These are phyloP conservation scores for Pythium phragmiticola DNA, from an alignment of 352 stramenopile species.

Conservation along the genomic window DNA sequence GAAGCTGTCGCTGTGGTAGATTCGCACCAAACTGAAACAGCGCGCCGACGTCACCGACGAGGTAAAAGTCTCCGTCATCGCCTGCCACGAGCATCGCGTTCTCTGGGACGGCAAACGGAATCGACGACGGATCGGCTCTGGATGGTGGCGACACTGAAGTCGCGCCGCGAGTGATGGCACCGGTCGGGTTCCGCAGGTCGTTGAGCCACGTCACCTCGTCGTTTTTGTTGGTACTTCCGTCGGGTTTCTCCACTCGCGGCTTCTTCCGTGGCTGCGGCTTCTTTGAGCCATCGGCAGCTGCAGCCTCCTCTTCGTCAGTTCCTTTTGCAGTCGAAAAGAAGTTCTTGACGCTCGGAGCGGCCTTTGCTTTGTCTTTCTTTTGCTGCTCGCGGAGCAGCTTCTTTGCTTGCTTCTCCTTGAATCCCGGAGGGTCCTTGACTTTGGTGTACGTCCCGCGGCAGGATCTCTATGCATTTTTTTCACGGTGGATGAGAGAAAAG, in stretches of 20 bases:
- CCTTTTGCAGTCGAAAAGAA: slow-evolving; percentile 26
- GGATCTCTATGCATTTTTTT: slow-evolving; percentile 29
- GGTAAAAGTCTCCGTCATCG: slow-evolving; percentile 41
- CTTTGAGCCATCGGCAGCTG: not conserved
- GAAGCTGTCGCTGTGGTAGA: not conserved
- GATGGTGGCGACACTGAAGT: not conserved
- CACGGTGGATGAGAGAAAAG: not conserved
- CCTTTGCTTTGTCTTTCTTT: slow-evolving; percentile 52
- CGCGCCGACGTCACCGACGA: slow-evolving; percentile 50
- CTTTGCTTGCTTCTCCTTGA: slow-evolving; percentile 44
- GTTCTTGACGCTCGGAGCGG: slow-evolving; percentile 30
- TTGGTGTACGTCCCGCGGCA: slow-evolving; percentile 76
- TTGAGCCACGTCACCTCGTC: slow-evolving; percentile 6
- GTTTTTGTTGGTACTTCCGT: slow-evolving; percentile 21
- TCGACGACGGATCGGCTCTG: not conserved
- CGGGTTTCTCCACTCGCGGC: slow-evolving; percentile 1
- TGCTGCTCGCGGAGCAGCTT: slow-evolving; percentile 32
- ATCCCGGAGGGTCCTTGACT: slow-evolving; percentile 64
- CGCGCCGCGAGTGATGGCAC: not conserved
- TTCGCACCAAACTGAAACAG: slow-evolving; percentile 29
- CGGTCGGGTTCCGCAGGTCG: not conserved
- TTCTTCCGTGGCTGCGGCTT: slow-evolving; percentile 27
- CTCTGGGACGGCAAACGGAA: slow-evolving; percentile 11
- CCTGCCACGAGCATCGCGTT: slow-evolving; percentile 21
- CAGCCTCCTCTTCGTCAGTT: not conserved